Conservation (phyloP, 371 early-diverging fungal genomes). For the Mortierella sp. region DNA sequence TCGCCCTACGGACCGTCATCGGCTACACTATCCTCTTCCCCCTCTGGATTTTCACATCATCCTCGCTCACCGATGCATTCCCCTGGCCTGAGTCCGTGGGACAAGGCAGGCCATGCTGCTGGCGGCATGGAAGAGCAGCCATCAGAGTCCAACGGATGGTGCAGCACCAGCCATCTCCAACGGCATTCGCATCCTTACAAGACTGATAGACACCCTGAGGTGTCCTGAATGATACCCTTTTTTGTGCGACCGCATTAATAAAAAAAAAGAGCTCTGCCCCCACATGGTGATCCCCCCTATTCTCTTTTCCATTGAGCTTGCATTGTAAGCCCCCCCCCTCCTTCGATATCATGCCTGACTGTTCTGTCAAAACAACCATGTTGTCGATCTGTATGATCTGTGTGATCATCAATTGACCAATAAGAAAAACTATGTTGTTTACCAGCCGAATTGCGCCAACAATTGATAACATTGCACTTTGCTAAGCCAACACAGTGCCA, state of each 20-base stretch:
- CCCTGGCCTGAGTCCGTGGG: not conserved
- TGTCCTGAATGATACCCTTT: not conserved
- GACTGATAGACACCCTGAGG: not conserved
- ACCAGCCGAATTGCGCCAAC: not conserved
- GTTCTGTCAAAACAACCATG: not conserved
- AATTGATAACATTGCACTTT: not conserved
- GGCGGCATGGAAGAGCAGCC: not conserved
- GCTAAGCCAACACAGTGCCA: not conserved
- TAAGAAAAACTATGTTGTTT: too few species aligned
- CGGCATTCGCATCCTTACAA: constrained; percentile 1
- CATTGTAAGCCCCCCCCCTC: too few species aligned
- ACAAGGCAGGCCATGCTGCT: not conserved
- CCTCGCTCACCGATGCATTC: constrained; percentile 8
- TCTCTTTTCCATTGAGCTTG: not conserved
- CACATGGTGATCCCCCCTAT: not conserved
- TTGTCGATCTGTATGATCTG: not conserved
- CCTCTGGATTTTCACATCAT: constrained; percentile 17
- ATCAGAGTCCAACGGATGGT: constrained; percentile 2
- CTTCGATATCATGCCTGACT: not conserved
- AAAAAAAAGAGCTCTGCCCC: not conserved
- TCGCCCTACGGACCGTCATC: constrained; percentile 41
- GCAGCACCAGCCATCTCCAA: constrained; percentile 3
- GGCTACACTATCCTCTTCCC: constrained; percentile 14
- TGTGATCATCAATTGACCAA: not conserved
- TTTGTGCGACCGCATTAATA: not conserved